Conservation (phyloP, 148 eudicot genomes). For the Fagopyrum esculentum region DNA sequence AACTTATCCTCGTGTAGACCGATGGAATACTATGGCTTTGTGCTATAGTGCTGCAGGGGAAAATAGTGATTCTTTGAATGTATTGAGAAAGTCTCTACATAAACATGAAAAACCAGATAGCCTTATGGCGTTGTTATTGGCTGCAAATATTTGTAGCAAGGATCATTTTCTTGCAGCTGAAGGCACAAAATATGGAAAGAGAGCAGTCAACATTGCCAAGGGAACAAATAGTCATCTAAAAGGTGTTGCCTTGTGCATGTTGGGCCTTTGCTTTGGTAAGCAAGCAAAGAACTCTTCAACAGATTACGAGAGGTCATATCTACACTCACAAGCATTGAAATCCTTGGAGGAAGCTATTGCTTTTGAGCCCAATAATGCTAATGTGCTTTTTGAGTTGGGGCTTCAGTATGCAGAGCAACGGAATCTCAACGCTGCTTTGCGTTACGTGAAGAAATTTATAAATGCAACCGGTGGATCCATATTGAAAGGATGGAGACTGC, state of each 20-base stretch:
- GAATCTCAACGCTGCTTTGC: conserved; percentile 61
- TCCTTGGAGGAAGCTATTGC: conserved; percentile 57
- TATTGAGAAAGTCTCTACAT: conserved; percentile 74
- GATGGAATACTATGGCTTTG: conserved; percentile 81
- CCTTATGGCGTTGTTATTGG: conserved; percentile 54
- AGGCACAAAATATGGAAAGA: conserved; percentile 75
- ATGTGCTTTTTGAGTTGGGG: conserved; percentile 67
- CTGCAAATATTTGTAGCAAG: conserved; percentile 76
- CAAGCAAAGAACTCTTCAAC: conserved; percentile 76
- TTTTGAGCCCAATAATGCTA: conserved; percentile 49
- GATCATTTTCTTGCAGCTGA: conserved; percentile 63
- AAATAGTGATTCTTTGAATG: conserved; percentile 50
- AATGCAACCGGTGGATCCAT: conserved; percentile 86
- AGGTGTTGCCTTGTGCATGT: conserved; percentile 73
- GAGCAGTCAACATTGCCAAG: conserved; percentile 46
- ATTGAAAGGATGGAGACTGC: conserved; percentile 85
- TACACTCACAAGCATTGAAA: conserved; percentile 80
- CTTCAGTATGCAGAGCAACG: conserved; percentile 82
- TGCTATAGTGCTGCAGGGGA: conserved; percentile 60
- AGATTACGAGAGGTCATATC: conserved; percentile 74
- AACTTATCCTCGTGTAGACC: conserved; percentile 56
- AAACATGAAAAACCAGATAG: conserved; percentile 73
- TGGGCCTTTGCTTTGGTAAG: conserved; percentile 80
- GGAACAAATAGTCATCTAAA: conserved; percentile 61
- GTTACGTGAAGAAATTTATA: conserved; percentile 66